Evolutionary conservation across 805 yeast species (phyloP).

Genomic region (Candida pini): DNA sequence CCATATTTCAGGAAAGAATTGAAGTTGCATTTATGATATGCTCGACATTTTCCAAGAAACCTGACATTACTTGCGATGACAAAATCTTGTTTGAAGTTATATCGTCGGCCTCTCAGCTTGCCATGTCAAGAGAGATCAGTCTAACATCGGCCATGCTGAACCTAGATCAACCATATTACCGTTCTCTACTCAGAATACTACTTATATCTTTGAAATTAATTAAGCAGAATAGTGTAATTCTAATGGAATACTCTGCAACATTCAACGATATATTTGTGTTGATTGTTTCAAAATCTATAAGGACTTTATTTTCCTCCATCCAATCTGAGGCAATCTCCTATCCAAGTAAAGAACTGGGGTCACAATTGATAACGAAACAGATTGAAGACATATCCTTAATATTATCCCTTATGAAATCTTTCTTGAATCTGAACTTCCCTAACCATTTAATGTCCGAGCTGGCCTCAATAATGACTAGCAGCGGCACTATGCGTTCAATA

Average conservation of each 20-base stretch:
- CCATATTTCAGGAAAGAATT: slow-evolving; percentile 54
- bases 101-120: slow-evolving; percentile 37
- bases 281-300: slow-evolving; percentile 63
- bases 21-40: slow-evolving; percentile 58
- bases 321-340: slow-evolving; percentile 47
- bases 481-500: slow-evolving; percentile 58
- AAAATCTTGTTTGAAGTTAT: slow-evolving; percentile 37
- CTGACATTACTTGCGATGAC: slow-evolving; percentile 27
- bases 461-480: slow-evolving; percentile 46
- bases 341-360: slow-evolving; percentile 31
- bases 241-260: slow-evolving; percentile 45
- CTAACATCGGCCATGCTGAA: slow-evolving; percentile 38
- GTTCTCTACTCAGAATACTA: slow-evolving; percentile 57
- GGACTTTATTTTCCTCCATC: slow-evolving; percentile 49
- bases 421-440: slow-evolving; percentile 45
- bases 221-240: slow-evolving; percentile 32
- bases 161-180: slow-evolving; percentile 37
- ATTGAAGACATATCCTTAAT: slow-evolving; percentile 62
- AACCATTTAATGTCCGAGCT: slow-evolving; percentile 42
- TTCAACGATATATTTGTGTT: slow-evolving; percentile 54
- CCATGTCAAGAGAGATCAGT: slow-evolving; percentile 45
- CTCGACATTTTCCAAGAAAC: slow-evolving; percentile 33
- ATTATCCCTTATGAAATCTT: slow-evolving; percentile 56
- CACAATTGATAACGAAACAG: slow-evolving; percentile 38
- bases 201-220: slow-evolving; percentile 43